Conservation (phyloP, 2,329 filamentous ascomycete species). For the Didymella pomorum region DNA sequence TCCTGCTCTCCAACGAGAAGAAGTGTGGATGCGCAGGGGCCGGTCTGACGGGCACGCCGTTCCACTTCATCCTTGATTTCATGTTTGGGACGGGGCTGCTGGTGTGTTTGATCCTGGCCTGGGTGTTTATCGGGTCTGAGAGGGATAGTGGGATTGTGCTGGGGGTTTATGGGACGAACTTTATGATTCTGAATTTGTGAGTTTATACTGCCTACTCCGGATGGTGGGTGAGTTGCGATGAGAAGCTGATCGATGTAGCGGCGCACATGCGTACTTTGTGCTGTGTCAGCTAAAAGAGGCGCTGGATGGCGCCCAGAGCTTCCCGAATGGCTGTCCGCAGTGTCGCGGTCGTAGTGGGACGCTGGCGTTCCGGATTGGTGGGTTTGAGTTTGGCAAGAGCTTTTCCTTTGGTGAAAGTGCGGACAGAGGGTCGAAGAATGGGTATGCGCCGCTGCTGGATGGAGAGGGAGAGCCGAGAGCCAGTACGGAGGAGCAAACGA, state of each 20-base stretch:
- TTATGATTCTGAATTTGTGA: conserved; percentile 41
- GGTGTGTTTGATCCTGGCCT: conserved; percentile 35
- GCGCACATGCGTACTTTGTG: conserved; percentile 39
- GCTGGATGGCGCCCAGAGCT: conserved; percentile 22
- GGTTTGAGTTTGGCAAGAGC: conserved; percentile 16
- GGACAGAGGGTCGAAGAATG: conserved; percentile 11
- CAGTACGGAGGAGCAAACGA: conserved; percentile 17
- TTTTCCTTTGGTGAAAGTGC: conserved; percentile 11
- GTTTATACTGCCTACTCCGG: too few relatives aligned
- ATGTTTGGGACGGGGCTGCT: conserved; percentile 30
- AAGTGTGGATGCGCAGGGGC: conserved; percentile 34
- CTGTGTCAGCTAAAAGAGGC: conserved; percentile 27
- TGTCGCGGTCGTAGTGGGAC: conserved; percentile 36
- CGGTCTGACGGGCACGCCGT: conserved; percentile 37
- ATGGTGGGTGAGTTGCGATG: too few relatives aligned
- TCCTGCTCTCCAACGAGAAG: conserved; percentile 38
- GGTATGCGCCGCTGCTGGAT: conserved; percentile 36
- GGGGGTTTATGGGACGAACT: conserved; percentile 41
- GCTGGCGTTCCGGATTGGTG: conserved; percentile 22
- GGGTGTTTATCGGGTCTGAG: conserved; percentile 26
- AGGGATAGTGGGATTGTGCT: conserved; percentile 25
- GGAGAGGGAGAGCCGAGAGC: conserved; percentile 11
- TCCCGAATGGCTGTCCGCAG: conserved; percentile 35
- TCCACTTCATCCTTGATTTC: conserved; percentile 38
- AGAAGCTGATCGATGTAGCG: conserved; percentile 25